Base-by-base conservation (phyloP, 1,284 basidiomycete genomes). In the Ceratobasidium sp. region DNA sequence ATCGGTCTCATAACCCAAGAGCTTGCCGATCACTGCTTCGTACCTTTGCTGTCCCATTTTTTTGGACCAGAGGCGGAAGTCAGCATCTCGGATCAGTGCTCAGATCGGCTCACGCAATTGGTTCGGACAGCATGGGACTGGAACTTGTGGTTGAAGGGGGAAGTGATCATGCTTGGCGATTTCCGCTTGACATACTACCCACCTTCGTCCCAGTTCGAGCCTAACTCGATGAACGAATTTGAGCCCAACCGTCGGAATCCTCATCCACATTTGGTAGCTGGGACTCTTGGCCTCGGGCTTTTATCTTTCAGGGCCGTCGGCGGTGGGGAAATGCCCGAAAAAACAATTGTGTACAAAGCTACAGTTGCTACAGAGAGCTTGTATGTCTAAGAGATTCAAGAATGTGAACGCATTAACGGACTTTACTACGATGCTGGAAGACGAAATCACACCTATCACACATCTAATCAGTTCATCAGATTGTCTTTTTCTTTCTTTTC, bases 91-190 rank as follows among this genome's bases (percentile, higher is more conserved):
- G 23, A 23, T 10, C 20, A 68, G 28, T 64, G 68, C 40, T 20
- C 60, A 18, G 26, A 46, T 33, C 63, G n/a, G 0, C n/a, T 77
- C 3, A 39, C 4, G 1, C 46, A 33, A 9, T n/a, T 77, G 15
- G 18, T 68, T 28, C 26, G 56, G 39, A 23, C 28, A 58, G 61
- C 73, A 12, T 77, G 73, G 73, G 63, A 67, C 15, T 77, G 63
- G 63, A 77, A 77, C 40, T 67, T 51, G 18, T 58, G 9, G 64
- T 23, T 64, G 42, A 77, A 77, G 44, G 75, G 51, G 1, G 64
- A 77, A 6, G 64, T 77, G 13, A 55, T 67, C 28, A 18, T 66
- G 26, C 40, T 58, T 9, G 75, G 64, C 10, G 61, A 66, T 39
- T 77, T 77, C 33, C 15, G 5, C 33, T 39, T 28, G 23, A 58